Percentiles rank a stretch among this genome's conserved stretches.
phyloP scores from a whole-genome alignment of 257 asterid genomes.

The Parsonsia alboflavescens region DNA sequence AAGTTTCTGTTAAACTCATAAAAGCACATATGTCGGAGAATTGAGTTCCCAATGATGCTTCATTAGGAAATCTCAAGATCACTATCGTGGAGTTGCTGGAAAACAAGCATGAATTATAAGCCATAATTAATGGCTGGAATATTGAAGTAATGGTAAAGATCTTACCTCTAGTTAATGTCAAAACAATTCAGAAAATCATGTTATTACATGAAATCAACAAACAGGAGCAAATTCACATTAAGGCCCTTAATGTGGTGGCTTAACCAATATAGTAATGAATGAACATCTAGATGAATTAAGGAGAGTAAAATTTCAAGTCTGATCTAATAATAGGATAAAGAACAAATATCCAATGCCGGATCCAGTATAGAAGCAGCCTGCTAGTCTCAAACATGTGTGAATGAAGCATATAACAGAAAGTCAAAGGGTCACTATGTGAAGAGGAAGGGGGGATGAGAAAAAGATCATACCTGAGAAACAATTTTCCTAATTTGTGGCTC shows the following conservation, averaged over 20 bases:
- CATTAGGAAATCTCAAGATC: not conserved
- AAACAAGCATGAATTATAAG: not conserved
- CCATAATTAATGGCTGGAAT: not conserved
- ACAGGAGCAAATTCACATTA: not conserved
- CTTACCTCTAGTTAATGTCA: not conserved
- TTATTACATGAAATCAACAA: not conserved
- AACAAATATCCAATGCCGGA: not conserved
- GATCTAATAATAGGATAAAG: not conserved
- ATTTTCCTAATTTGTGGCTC: constrained; percentile 95
- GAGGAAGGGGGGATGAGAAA: not conserved
- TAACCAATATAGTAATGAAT: not conserved
- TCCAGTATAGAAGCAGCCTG: not conserved
- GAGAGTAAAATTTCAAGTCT: not conserved
- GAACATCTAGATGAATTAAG: not conserved
- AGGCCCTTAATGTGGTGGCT: not conserved
- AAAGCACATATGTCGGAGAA: not conserved
- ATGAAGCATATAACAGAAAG: not conserved
- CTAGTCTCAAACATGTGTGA: not conserved
- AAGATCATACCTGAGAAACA: constrained; percentile 54
- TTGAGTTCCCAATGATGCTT: not conserved
- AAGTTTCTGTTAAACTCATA: not conserved
- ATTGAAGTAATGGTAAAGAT: not conserved
- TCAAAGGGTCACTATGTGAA: constrained; percentile 1
- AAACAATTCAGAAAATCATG: not conserved
- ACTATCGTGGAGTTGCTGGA: not conserved